Base-by-base conservation (phyloP, 1,284 basidiomycete species). In the Stygiomarasmius scandens region DNA sequence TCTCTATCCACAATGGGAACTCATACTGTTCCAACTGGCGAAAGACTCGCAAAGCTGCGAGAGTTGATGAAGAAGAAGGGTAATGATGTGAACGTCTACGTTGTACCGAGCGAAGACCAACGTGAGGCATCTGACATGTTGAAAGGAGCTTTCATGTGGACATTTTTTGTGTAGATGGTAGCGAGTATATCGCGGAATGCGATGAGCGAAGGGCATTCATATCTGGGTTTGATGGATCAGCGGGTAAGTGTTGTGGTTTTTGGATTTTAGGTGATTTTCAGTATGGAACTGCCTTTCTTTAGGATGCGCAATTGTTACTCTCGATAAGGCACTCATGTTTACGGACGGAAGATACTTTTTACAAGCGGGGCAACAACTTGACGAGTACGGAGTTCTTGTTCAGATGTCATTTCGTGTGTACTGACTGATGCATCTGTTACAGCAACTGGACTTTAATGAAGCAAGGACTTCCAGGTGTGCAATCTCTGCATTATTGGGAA, bases 391-490 rank as follows among this genome's bases (percentile, higher is more conserved):
- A 41, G 34, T 1, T 45, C 48, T 52, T n/a, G 22, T 14, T 27
- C 14, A 29, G 32, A 27, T 20, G 23, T 11, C 5, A 11, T 11
- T 16, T 1, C 1, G 24, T n/a, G n/a, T 9, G n/a, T 44, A 5
- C 47, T 49, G 48, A 51, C 34, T 59, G 32, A 23, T 16, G 38
- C 41, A 25, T 50, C 23, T 54, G 14, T 57, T 14, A 11, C 57
- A 90, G 86, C 52, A 95, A 96, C 62, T 98, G 96, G 96, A 90
- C 82, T 1, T 75, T 98, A 66, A 95, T 96, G 92, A 96, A 93
- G 71, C 86, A 92, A 65, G 96, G 95, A 4, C 69, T 93, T 27
- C 85, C 85, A 72, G 86, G 91, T 87, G 58, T 19, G 43, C 43
- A 38, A 19, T 20, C 38, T 10, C 16, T 11, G 2, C 44, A 11